Evolutionary conservation across 345 rosid species (phyloP).

Genomic region (Ceriops decandra): DNA sequence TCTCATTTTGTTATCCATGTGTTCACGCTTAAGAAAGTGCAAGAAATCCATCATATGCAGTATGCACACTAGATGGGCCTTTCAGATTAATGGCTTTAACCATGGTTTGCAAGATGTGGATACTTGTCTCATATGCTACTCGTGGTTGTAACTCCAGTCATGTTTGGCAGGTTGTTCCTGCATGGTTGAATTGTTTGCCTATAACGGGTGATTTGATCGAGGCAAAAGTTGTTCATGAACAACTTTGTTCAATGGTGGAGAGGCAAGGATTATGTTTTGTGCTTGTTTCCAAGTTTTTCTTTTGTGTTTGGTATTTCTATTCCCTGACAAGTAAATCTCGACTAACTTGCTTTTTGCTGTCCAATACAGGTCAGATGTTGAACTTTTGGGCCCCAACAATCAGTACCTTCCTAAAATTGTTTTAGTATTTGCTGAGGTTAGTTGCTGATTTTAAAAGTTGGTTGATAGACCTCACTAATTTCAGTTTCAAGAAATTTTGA

Average conservation of each 20-base stretch:
- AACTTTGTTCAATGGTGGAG: slow-evolving; percentile 96
- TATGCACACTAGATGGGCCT: too few relatives aligned
- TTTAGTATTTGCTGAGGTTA: slow-evolving; percentile 88
- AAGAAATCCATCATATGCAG: too few relatives aligned
- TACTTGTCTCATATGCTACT: too few relatives aligned
- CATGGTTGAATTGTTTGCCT: slow-evolving; percentile 99
- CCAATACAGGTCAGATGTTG: slow-evolving; percentile 70
- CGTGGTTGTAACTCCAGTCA: not conserved
- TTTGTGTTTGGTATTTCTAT: not conserved
- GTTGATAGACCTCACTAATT: not conserved
- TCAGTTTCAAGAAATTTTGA: not conserved
- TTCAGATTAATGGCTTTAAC: too few relatives aligned
- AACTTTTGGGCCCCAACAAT: slow-evolving; percentile 84
- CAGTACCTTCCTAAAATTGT: slow-evolving; percentile 85
- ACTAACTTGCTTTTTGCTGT: slow-evolving; percentile 6
- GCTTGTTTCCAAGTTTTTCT: not conserved
- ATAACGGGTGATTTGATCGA: slow-evolving; percentile 85
- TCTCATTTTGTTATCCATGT: not conserved
- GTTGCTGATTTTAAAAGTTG: slow-evolving; percentile 14
- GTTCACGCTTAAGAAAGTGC: not conserved
- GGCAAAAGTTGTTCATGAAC: slow-evolving; percentile 95
- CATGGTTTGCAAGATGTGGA: too few relatives aligned
- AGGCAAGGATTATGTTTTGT: slow-evolving; percentile 40
- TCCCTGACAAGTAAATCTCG: slow-evolving; percentile 1
- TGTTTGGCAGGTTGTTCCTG: slow-evolving; percentile 74